Percentiles rank a stretch among this genome's conserved stretches.
These are phyloP conservation scores for Hypholoma sublateritium DNA, from an alignment of 768 basidiomycete species.

Conservation along the genomic window DNA sequence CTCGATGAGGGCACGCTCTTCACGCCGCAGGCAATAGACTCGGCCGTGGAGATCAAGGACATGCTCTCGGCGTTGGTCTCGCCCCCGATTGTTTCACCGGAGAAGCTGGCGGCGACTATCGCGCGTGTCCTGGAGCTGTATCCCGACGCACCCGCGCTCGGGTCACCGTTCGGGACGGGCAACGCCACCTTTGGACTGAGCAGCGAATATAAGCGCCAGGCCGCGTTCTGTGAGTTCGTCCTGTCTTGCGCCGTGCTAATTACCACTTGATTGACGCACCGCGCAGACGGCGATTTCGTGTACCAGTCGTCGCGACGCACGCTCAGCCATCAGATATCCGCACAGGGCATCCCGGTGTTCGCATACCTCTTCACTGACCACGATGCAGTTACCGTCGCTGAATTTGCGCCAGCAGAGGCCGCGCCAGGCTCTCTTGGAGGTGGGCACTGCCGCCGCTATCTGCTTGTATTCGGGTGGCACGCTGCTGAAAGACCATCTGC, in stretches of 20 bases:
- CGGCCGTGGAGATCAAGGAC: conserved; percentile 23
- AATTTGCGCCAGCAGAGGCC: conserved; percentile 16
- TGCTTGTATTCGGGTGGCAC: not conserved
- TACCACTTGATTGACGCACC: too few species aligned
- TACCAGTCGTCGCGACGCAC: conserved; percentile 27
- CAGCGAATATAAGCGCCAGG: conserved; percentile 25
- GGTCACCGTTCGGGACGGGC: conserved; percentile 44
- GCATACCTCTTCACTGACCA: conserved; percentile 40
- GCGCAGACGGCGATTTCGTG: conserved; percentile 27
- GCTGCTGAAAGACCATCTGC: not conserved
- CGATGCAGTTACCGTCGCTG: conserved; percentile 2
- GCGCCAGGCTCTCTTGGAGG: conserved; percentile 25
- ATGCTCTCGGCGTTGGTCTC: conserved; percentile 19
- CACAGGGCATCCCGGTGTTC: conserved; percentile 31
- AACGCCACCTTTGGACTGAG: conserved; percentile 38
- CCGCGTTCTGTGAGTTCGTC: conserved; percentile 23
- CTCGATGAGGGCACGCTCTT: conserved; percentile 35
- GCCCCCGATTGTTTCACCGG: conserved; percentile 23
- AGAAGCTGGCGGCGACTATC: conserved; percentile 12
- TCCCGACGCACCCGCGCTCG: conserved; percentile 37
- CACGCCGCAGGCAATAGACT: conserved; percentile 19
- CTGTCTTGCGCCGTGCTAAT: not conserved
- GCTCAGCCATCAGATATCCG: conserved; percentile 33
- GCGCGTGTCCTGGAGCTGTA: conserved; percentile 32
- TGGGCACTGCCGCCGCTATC: not conserved